A percentile compares a stretch with the other conserved stretches of the same genome.
Evolutionary conservation across 2,329 filamentous ascomycete species (phyloP).

Genomic region (Dactylellina parvicollis): DNA sequence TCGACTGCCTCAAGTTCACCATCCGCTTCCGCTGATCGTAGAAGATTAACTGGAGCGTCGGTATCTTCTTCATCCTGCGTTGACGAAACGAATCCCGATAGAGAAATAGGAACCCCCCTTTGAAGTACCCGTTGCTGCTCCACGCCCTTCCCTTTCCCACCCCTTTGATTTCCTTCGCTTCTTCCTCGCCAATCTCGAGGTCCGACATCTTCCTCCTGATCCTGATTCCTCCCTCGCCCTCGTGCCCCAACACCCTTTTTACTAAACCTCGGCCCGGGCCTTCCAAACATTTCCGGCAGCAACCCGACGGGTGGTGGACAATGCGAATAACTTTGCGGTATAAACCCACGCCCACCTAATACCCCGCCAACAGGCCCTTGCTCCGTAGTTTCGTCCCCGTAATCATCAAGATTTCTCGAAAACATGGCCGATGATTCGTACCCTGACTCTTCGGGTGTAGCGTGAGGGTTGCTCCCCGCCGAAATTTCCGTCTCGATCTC

Average conservation of each 20-base stretch:
- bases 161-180: neutral
- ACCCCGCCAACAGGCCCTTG: too few species aligned
- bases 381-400: too few species aligned
- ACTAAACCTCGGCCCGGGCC: neutral
- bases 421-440: too few species aligned
- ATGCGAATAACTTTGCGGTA: constrained; percentile 1
- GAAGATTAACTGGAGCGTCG: neutral
- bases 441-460: neutral
- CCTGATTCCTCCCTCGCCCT: too few species aligned
- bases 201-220: neutral
- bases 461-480: neutral
- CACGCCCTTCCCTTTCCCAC: neutral
- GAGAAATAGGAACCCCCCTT: neutral
- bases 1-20: neutral
- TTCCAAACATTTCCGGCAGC: too few species aligned
- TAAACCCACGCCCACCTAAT: neutral
- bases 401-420: too few species aligned
- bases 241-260: too few species aligned
- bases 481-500: neutral
- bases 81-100: neutral
- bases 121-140: neutral
- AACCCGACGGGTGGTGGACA: neutral
- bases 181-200: neutral
- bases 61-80: neutral
- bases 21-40: neutral